Evolutionary conservation across 2,329 filamentous ascomycete genomes (phyloP).

Genomic region (Claviceps arundinis): DNA sequence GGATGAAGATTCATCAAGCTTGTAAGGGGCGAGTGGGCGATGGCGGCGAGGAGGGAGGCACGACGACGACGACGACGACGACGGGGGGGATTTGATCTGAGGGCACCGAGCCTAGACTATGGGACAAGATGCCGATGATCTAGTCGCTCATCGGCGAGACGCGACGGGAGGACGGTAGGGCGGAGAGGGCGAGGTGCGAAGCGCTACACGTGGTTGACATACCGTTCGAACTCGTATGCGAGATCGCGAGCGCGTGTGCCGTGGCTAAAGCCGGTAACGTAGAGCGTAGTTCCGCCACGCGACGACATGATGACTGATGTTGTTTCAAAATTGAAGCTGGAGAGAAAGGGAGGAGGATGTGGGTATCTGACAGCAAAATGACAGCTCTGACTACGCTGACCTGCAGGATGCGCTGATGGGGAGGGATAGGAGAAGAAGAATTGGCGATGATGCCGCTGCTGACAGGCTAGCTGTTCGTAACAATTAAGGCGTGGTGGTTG

Average conservation of each 20-base stretch:
- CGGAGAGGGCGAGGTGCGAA: slow-evolving; percentile 26
- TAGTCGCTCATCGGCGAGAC: slow-evolving; percentile 21
- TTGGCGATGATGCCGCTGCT: slow-evolving; percentile 4
- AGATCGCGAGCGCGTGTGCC: slow-evolving; percentile 97
- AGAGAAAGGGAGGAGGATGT: slow-evolving; percentile 1
- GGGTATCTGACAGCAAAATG: background rate
- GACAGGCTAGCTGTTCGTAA: background rate
- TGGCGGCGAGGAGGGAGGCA: slow-evolving; percentile 10
- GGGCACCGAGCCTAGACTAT: slow-evolving; percentile 11
- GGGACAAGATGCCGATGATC: slow-evolving; percentile 13
- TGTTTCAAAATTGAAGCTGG: slow-evolving; percentile 3
- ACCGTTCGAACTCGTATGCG: slow-evolving; percentile 99
- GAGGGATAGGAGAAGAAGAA: background rate
- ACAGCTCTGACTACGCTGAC: slow-evolving; percentile 2
- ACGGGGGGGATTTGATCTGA: slow-evolving; percentile 1
- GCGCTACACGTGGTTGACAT: slow-evolving; percentile 51
- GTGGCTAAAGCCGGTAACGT: slow-evolving; percentile 98
- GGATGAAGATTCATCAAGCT: slow-evolving; percentile 2
- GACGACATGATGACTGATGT: slow-evolving; percentile 62
- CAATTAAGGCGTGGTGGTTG: slow-evolving; percentile 3
- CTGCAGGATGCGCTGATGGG: background rate
- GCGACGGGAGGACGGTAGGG: slow-evolving; percentile 23
- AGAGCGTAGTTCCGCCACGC: slow-evolving; percentile 85
- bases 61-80: slow-evolving; percentile 12
- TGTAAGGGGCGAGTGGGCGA: slow-evolving; percentile 1